phyloP scores from a whole-genome alignment of 192 early-diverging fungal genomes.

The Coemansia biformis region DNA sequence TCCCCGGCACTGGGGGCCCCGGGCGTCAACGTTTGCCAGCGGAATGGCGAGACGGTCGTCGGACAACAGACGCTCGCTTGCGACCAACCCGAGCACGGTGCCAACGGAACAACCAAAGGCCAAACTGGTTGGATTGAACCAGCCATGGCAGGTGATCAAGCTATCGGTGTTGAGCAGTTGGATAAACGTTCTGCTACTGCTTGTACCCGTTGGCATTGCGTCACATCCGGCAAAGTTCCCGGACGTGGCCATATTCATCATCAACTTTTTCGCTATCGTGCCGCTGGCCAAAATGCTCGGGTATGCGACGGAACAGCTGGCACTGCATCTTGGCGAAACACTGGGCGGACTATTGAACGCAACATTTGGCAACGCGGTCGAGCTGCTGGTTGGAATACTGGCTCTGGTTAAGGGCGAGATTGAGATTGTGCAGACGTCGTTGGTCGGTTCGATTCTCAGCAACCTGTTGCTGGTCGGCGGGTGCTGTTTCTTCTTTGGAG shows the following conservation, averaged over 20 bases:
- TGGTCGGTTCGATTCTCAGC: conserved; percentile 85
- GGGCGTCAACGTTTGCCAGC: conserved; percentile 34
- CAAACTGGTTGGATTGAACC: conserved; percentile 29
- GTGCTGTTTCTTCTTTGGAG: conserved; percentile 80
- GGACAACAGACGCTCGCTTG: conserved; percentile 7
- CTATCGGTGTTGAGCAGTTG: conserved; percentile 55
- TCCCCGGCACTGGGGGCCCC: conserved; percentile 38
- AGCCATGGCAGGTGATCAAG: conserved; percentile 48
- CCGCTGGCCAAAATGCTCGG: conserved; percentile 81
- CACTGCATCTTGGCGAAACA: conserved; percentile 53
- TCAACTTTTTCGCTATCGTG: conserved; percentile 90
- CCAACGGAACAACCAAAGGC: not conserved
- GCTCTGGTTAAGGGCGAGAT: conserved; percentile 74
- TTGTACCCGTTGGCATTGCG: conserved; percentile 76
- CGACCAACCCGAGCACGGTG: not conserved
- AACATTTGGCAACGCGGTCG: conserved; percentile 80
- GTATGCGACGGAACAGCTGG: conserved; percentile 73
- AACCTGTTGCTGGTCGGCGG: conserved; percentile 85
- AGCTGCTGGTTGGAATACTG: conserved; percentile 76
- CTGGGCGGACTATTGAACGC: conserved; percentile 84
- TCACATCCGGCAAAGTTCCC: conserved; percentile 59
- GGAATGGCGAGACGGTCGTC: conserved; percentile 32
- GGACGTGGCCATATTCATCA: conserved; percentile 62
- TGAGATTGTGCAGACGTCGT: conserved; percentile 80
- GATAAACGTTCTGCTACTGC: conserved; percentile 67